Evolutionary conservation across 2,329 filamentous ascomycete genomes (phyloP), one percentile per base, ranked within the genome.

Genomic region (Fusarium sambucinum): DNA sequence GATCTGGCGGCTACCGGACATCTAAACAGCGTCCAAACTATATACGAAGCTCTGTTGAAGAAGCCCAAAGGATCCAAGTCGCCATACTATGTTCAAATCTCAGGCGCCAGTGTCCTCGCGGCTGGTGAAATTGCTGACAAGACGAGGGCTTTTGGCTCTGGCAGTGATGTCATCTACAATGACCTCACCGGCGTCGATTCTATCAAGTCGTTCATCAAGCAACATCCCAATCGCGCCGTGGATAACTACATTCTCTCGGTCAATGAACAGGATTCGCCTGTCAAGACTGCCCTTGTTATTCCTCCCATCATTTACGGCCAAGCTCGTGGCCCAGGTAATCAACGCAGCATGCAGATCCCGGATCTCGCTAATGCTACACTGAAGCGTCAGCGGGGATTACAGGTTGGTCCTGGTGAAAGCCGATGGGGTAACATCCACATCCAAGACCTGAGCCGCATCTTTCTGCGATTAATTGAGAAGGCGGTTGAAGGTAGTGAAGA

Each of bases 321-420:
- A 19, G 81, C 79, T 5, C 53, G 74, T 21, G 80, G 81, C 0
- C 74, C 77, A 0, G 68, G 73, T 4, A 81, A 81, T 48, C 72
- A 76, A 62, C 73, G 80, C 9, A 82, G 79, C 56, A 74, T 81
- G 1, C 80, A 83, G 62, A 71, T 81, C n/a, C 81, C 80, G 0
- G 72, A 45, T 3, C 38, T 71, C 9, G 61, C 55, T 2, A 57
- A 42, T 21, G 45, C 42, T 4, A 77, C 75, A 1, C 51, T 83
- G n/a, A 41, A 77, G 50, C 63, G 70, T 6, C 67, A 72, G 2
- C 66, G 71, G n/a, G 76, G 72, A 5, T 55, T 80, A 0, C 71
- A 67, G n/a, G 62, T 80, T 17, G 77, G 78, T 7, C 56, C 72
- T 46, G 79, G 79, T 1, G 63, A 72, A 19, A 78, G 69, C 33